phyloP scores from a whole-genome alignment of 768 basidiomycete species.

The Serpula lacrymans region DNA sequence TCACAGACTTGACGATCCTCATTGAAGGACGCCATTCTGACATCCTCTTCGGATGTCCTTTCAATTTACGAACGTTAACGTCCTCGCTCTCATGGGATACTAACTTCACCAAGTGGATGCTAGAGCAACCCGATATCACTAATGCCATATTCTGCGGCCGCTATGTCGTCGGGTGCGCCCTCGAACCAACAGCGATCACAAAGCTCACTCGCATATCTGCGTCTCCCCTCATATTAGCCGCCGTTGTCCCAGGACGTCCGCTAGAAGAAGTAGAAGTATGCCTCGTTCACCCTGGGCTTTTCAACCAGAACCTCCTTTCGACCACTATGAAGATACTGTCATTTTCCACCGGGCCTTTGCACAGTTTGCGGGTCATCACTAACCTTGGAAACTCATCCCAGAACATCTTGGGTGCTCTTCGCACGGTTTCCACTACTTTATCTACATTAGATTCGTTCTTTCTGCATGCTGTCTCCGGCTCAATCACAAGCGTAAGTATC shows the following conservation, averaged over 20 bases:
- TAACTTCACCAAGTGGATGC: constrained; percentile 16
- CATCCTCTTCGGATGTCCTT: constrained; percentile 18
- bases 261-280: constrained; percentile 23
- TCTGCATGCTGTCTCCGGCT: constrained; percentile 21
- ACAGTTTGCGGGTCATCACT: constrained; percentile 21
- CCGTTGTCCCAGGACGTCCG: constrained; percentile 20
- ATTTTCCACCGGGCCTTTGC: constrained; percentile 16
- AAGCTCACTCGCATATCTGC: constrained; percentile 22
- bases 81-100: constrained; percentile 20
- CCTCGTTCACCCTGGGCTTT: constrained; percentile 19
- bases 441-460: constrained; percentile 16
- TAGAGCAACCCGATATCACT: constrained; percentile 14
- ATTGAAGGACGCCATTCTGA: constrained; percentile 17
- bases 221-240: constrained; percentile 20
- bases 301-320: constrained; percentile 20
- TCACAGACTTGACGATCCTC: constrained; percentile 22
- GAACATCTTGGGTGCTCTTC: constrained; percentile 16
- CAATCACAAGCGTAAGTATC: constrained; percentile 16
- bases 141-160: constrained; percentile 21
- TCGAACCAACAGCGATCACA: constrained; percentile 13
- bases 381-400: constrained; percentile 8
- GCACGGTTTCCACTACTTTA: constrained; percentile 14
- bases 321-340: constrained; percentile 18
- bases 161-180: constrained; percentile 6
- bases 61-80: constrained; percentile 20